These are phyloP conservation scores for Ophiostoma sp. DNA, from an alignment of 2,329 filamentous ascomycete genomes.

Conservation along the genomic window DNA sequence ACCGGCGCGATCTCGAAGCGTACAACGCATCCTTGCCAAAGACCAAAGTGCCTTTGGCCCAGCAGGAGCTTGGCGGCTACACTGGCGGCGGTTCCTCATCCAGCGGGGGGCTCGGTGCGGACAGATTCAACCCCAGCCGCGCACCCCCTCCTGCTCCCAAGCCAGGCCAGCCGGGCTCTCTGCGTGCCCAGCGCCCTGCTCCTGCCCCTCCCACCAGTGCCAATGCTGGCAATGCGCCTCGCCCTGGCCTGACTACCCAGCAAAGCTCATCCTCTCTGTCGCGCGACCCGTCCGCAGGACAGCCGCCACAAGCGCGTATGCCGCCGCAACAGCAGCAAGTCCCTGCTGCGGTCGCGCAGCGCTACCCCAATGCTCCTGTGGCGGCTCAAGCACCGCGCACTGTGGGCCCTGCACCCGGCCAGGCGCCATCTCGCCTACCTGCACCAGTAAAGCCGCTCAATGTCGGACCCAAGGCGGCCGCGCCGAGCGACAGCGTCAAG, in stretches of 20 bases:
- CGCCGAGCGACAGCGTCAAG: slow-evolving; percentile 64
- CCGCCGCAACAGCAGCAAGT: slow-evolving; percentile 45
- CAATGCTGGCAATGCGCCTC: slow-evolving; percentile 27
- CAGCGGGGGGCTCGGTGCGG: slow-evolving; percentile 29
- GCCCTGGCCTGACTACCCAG: slow-evolving; percentile 40
- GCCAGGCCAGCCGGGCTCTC: slow-evolving; percentile 49
- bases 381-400: slow-evolving; percentile 26
- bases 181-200: slow-evolving; percentile 72
- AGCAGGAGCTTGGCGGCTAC: slow-evolving; percentile 81
- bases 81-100: slow-evolving; percentile 48
- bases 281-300: slow-evolving; percentile 26
- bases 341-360: slow-evolving; percentile 42
- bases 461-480: slow-evolving; percentile 61
- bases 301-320: slow-evolving; percentile 37
- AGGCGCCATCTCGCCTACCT: slow-evolving; percentile 47
- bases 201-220: slow-evolving; percentile 58
- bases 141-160: slow-evolving; percentile 77
- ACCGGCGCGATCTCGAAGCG: slow-evolving; percentile 70
- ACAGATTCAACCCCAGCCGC: slow-evolving; percentile 79
- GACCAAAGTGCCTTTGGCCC: slow-evolving; percentile 70
- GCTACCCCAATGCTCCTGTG: slow-evolving; percentile 54
- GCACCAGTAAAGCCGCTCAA: slow-evolving; percentile 73
- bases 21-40: slow-evolving; percentile 89
- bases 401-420: slow-evolving; percentile 45
- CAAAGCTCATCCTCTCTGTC: slow-evolving; percentile 5